phyloP scores from a whole-genome alignment of 495 filamentous ascomycete genomes.

The Podospora comata region DNA sequence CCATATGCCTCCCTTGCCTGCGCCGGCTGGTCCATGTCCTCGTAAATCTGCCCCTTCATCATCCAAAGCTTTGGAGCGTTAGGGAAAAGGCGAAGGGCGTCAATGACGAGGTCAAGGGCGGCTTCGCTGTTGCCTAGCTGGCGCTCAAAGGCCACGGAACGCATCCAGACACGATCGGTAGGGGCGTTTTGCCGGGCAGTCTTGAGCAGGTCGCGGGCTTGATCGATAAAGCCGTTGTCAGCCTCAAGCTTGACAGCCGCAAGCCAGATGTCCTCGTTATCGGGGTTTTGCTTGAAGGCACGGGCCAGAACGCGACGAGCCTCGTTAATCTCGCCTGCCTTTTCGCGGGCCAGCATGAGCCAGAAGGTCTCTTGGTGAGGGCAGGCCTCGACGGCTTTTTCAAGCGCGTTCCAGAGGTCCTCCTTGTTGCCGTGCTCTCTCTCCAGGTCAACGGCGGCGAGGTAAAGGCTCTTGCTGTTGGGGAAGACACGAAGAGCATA shows the following conservation, averaged over 20 bases:
- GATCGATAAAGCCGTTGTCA: conserved; percentile 72
- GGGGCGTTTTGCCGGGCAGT: conserved; percentile 81
- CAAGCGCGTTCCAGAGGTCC: conserved; percentile 75
- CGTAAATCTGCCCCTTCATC: conserved; percentile 98
- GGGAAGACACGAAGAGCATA: conserved; percentile 86
- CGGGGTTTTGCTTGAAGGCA: conserved; percentile 89
- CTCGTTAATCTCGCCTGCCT: conserved; percentile 78
- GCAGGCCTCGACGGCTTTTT: conserved; percentile 91
- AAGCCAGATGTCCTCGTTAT: conserved; percentile 96
- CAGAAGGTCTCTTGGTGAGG: conserved; percentile 87
- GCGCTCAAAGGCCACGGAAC: conserved; percentile 86
- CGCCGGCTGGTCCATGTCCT: conserved; percentile 66
- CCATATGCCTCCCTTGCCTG: conserved; percentile 90
- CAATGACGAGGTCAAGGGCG: conserved; percentile 79
- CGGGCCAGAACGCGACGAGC: conserved; percentile 76
- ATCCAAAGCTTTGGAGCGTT: conserved; percentile 88
- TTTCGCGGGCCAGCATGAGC: conserved; percentile 93
- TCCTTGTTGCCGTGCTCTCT: conserved; percentile 85
- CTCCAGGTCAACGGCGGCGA: conserved; percentile 86
- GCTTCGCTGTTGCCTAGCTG: conserved; percentile 73
- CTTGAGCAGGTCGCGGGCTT: conserved; percentile 74
- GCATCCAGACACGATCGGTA: conserved; percentile 95
- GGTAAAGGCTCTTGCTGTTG: conserved; percentile 78
- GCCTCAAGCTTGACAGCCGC: conserved; percentile 93
- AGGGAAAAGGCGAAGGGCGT: conserved; percentile 86